Percentiles rank a stretch among this genome's conserved stretches.
These are phyloP conservation scores for Betula pendula DNA, from an alignment of 306 rosid genomes.

Conservation along the genomic window DNA sequence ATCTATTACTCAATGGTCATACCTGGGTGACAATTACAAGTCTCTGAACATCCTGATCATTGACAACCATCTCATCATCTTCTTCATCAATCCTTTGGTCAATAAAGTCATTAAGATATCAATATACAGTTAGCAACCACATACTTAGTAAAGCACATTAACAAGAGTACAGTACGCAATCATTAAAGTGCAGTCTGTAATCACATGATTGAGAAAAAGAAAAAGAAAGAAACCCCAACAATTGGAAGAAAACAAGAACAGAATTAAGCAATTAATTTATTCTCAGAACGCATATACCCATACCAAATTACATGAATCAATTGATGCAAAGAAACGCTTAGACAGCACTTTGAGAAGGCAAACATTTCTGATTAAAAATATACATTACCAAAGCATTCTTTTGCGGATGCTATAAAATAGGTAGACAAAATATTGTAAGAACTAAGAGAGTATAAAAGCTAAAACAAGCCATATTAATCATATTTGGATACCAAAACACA, in stretches of 20 bases:
- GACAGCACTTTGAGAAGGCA: background rate
- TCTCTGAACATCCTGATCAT: conserved; percentile 85
- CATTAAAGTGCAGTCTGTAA: background rate
- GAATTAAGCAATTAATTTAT: background rate
- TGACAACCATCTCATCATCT: conserved; percentile 73
- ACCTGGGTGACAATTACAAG: conserved; percentile 98
- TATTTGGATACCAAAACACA: background rate
- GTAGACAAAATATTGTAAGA: background rate
- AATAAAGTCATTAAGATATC: conserved; percentile 33
- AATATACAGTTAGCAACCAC: conserved; percentile 9
- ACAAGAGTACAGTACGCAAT: conserved; percentile 18
- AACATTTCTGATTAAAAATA: background rate
- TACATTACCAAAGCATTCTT: background rate
- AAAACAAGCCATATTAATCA: background rate
- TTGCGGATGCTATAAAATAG: background rate
- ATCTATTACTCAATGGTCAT: conserved; percentile 20
- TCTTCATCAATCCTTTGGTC: conserved; percentile 70
- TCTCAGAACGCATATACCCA: background rate
- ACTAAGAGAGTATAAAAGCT: background rate
- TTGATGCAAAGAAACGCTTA: background rate
- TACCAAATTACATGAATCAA: background rate
- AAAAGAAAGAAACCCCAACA: too few relatives aligned
- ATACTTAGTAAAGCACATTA: conserved; percentile 2
- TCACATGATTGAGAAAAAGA: background rate
- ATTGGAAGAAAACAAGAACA: conserved; percentile 11